phyloP scores from a whole-genome alignment of 331 rosid species.

The Erythrophleum ivorense region DNA sequence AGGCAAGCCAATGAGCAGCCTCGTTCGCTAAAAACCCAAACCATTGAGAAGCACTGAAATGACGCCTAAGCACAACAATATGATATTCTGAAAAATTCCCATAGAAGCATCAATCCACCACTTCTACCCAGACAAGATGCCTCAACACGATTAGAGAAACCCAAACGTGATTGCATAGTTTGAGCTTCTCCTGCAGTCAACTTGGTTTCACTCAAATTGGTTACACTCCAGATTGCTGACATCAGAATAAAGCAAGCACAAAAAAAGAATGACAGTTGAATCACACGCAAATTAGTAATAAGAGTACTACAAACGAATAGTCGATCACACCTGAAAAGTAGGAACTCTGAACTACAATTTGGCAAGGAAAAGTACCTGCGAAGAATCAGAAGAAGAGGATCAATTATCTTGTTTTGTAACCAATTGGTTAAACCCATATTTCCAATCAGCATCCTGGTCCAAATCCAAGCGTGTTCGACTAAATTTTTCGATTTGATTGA shows the following conservation, averaged over 20 bases:
- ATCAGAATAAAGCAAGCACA: background rate
- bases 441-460: slow-evolving; percentile 17
- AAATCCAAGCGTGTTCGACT: background rate
- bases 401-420: slow-evolving; percentile 58
- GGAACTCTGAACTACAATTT: background rate
- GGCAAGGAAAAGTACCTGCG: slow-evolving; percentile 48
- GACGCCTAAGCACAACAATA: background rate
- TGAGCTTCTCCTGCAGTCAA: no score
- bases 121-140: background rate
- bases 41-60: background rate
- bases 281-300: background rate
- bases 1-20: background rate
- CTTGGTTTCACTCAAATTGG: background rate
- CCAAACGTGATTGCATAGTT: background rate
- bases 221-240: background rate
- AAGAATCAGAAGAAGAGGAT: slow-evolving; percentile 66
- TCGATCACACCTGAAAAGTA: background rate
- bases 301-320: background rate
- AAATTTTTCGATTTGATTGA: background rate
- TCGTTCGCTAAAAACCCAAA: background rate
- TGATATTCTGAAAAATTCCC: background rate
- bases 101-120: background rate
- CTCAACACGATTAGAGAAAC: background rate
- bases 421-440: slow-evolving; percentile 43
- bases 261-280: background rate